Conservation (phyloP, 768 basidiomycete species). For the Podaxis rugospora region DNA sequence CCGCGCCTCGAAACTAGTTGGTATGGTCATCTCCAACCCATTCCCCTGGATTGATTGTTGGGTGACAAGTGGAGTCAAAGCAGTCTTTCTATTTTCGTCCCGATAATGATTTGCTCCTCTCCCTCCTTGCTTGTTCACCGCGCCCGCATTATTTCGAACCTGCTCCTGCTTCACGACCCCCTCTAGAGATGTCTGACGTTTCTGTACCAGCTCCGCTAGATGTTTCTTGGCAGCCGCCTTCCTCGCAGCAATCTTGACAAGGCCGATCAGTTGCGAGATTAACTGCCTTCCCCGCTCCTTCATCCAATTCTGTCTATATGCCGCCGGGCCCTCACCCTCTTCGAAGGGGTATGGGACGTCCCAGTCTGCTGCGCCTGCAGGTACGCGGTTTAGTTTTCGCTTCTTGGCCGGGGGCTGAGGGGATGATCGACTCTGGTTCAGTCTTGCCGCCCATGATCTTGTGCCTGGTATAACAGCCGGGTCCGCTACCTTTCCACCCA, state of each 20-base stretch:
- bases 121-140: neutral
- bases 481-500: neutral
- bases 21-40: neutral
- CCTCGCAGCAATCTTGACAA: conserved; percentile 56
- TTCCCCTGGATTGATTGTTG: neutral
- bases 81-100: neutral
- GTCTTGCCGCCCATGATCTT: neutral
- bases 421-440: conserved; percentile 15
- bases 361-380: conserved; percentile 80
- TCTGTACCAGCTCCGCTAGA: conserved; percentile 12
- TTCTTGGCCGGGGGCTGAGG: conserved; percentile 39
- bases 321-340: conserved; percentile 64
- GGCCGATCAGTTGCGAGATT: conserved; percentile 51
- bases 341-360: conserved; percentile 78
- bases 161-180: conserved; percentile 3
- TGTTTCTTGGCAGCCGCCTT: conserved; percentile 59
- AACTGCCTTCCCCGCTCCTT: conserved; percentile 58
- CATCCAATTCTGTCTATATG: conserved; percentile 65
- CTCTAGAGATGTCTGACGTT: conserved; percentile 18
- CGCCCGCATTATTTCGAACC: neutral
- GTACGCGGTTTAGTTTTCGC: conserved; percentile 61
- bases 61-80: neutral
- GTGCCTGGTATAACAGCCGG: neutral
- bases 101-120: conserved; percentile 7
- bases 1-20: neutral